Conservation (phyloP, 257 asterid genomes). For the Salvia rosmarinus region DNA sequence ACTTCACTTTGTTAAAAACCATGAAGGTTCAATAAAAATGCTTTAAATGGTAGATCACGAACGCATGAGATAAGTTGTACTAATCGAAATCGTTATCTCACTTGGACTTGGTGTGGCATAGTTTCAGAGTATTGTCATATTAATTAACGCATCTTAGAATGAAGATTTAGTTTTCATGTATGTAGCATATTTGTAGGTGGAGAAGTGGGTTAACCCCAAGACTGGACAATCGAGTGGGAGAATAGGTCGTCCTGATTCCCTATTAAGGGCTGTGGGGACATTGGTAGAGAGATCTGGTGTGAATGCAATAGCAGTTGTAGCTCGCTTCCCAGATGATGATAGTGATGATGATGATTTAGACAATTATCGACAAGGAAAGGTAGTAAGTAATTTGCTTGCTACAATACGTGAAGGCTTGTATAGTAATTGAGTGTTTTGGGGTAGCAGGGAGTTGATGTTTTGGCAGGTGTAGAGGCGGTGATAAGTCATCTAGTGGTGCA, state of each 20-base stretch:
- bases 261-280: slow-evolving; percentile 73
- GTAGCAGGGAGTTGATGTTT: slow-evolving; percentile 75
- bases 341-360: slow-evolving; percentile 60
- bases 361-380: slow-evolving; percentile 77
- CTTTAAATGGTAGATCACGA: not conserved
- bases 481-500: slow-evolving; percentile 88
- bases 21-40: not conserved
- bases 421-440: slow-evolving; percentile 15
- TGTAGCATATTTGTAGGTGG: slow-evolving; percentile 52
- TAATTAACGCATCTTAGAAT: not conserved
- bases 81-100: not conserved
- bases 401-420: not conserved
- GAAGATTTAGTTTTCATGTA: not conserved
- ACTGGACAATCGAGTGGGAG: slow-evolving; percentile 89
- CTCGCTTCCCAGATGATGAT: slow-evolving; percentile 93
- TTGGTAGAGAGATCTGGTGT: slow-evolving; percentile 56
- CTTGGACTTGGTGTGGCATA: not conserved
- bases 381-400: slow-evolving; percentile 23
- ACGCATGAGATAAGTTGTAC: not conserved
- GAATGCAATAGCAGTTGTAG: slow-evolving; percentile 82
- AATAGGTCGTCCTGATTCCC: slow-evolving; percentile 72
- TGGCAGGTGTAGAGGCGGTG: slow-evolving; percentile 94
- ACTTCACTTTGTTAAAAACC: too few species aligned
- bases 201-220: slow-evolving; percentile 76
- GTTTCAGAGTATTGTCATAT: too few species aligned